Percentiles rank a stretch among this genome's conserved stretches.
These are phyloP conservation scores for Astrocystis sublimbata DNA, from an alignment of 495 filamentous ascomycete species.

Conservation along the genomic window DNA sequence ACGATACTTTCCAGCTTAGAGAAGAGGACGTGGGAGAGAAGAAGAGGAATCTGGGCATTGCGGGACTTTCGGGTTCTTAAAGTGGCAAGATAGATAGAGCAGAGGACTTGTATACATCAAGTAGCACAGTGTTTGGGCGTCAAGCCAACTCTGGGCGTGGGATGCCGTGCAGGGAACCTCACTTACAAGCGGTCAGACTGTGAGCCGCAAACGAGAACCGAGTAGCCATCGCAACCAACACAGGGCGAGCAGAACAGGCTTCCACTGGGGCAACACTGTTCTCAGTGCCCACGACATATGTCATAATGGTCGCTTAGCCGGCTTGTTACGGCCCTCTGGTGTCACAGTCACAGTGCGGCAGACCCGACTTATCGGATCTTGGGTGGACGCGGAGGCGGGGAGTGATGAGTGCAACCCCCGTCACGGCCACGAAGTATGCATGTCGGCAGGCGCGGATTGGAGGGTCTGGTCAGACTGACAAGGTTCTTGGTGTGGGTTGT, in stretches of 20 bases:
- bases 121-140: slow-evolving; percentile 13
- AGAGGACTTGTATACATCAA: background rate
- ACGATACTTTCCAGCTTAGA: background rate
- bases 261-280: slow-evolving; percentile 20
- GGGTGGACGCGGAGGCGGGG: slow-evolving; percentile 11
- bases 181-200: slow-evolving; percentile 16
- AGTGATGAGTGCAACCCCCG: slow-evolving; percentile 23
- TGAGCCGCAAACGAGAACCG: slow-evolving; percentile 16
- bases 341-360: slow-evolving; percentile 37
- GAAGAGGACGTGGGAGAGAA: slow-evolving; percentile 10
- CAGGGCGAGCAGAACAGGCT: slow-evolving; percentile 1
- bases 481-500: slow-evolving; percentile 2
- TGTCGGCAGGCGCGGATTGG: slow-evolving; percentile 13
- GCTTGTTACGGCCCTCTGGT: slow-evolving; percentile 23
- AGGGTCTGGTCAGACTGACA: background rate
- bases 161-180: slow-evolving; percentile 11
- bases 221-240: background rate
- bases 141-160: slow-evolving; percentile 10
- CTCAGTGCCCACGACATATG: slow-evolving; percentile 19
- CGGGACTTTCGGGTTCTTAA: slow-evolving; percentile 14
- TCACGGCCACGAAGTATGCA: slow-evolving; percentile 25
- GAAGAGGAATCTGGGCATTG: slow-evolving; percentile 11
- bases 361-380: slow-evolving; percentile 29
- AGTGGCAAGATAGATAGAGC: slow-evolving; percentile 13
- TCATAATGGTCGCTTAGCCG: slow-evolving; percentile 29